Conservation (phyloP, 306 rosid genomes). For the Rosa lucieae region DNA sequence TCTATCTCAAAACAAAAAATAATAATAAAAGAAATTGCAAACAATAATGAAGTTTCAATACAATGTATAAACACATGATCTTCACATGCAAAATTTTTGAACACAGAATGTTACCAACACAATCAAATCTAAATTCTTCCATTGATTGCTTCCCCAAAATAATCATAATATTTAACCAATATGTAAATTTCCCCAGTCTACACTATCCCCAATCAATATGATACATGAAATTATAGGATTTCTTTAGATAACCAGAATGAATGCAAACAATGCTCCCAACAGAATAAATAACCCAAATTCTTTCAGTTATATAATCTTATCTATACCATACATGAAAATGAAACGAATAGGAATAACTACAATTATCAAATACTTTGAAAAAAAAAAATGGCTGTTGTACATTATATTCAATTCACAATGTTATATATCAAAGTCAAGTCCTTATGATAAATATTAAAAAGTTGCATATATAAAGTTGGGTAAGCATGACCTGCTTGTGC, state of each 20-base stretch:
- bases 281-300: neutral
- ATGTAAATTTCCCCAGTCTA: neutral
- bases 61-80: neutral
- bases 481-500: neutral
- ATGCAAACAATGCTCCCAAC: neutral
- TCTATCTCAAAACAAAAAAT: slow-evolving; percentile 50
- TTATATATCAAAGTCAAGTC: neutral
- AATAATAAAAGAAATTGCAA: neutral
- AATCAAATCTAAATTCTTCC: neutral
- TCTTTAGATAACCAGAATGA: neutral
- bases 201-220: neutral
- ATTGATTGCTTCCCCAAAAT: neutral
- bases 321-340: neutral
- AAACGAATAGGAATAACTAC: neutral
- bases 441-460: neutral
- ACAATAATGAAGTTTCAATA: neutral
- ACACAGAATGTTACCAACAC: neutral
- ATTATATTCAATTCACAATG: neutral
- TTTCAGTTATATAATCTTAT: neutral
- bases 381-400: neutral
- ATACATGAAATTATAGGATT: neutral
- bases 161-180: neutral
- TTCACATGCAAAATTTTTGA: neutral
- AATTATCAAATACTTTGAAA: neutral
- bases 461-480: neutral